Percentiles rank a stretch among this genome's conserved stretches.
phyloP scores from a whole-genome alignment of 805 yeast genomes.

The Starmerella ratchasimensis region DNA sequence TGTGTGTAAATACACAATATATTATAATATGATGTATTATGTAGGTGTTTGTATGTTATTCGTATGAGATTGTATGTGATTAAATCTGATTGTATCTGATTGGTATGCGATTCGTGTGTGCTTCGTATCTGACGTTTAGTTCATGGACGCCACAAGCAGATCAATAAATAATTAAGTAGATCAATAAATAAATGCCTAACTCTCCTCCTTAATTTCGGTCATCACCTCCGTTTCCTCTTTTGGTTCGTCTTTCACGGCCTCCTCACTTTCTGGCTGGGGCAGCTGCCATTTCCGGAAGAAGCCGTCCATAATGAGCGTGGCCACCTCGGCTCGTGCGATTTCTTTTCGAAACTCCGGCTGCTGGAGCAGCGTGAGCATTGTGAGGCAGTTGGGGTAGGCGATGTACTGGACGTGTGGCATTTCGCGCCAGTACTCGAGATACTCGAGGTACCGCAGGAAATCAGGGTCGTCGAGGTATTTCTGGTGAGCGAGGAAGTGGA shows the following conservation, averaged over 20 bases:
- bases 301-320: slow-evolving; percentile 32
- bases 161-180: too few relatives aligned
- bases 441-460: slow-evolving; percentile 62
- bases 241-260: background rate
- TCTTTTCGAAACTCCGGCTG: slow-evolving; percentile 30
- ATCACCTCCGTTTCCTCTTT: background rate
- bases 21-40: too few relatives aligned
- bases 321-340: slow-evolving; percentile 30
- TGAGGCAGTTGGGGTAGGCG: slow-evolving; percentile 82
- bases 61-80: too few relatives aligned
- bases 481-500: slow-evolving; percentile 75
- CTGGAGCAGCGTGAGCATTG: slow-evolving; percentile 49
- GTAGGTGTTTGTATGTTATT: too few relatives aligned
- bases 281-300: slow-evolving; percentile 29
- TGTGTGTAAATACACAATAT: too few relatives aligned
- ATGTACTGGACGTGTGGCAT: slow-evolving; percentile 57
- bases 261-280: background rate
- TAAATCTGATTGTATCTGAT: too few relatives aligned
- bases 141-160: too few relatives aligned
- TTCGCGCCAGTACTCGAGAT: slow-evolving; percentile 72
- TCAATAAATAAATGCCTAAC: too few relatives aligned
- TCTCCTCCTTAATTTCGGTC: background rate
- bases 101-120: too few relatives aligned
- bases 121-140: too few relatives aligned
- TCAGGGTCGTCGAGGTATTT: slow-evolving; percentile 56